Conservation (phyloP, 2,329 filamentous ascomycete species). For the Stagonosporopsis rhizophila region DNA sequence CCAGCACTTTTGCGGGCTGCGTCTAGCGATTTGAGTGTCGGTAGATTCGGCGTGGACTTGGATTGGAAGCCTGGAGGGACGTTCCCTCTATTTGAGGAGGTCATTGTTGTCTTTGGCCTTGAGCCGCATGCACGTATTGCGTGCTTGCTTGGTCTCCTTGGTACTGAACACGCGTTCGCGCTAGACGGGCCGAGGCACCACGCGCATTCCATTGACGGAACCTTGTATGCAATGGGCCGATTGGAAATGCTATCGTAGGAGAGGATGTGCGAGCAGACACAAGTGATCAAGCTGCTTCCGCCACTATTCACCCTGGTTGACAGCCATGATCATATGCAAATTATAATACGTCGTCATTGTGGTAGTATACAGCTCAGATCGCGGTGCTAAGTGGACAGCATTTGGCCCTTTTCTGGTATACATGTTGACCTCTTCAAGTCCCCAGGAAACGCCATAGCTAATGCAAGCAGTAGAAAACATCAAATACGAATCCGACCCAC, state of each 20-base stretch:
- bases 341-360: neutral
- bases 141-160: constrained; percentile 27
- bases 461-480: constrained; percentile 20
- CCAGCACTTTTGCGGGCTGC: constrained; percentile 12
- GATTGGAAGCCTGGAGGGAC: constrained; percentile 53
- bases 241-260: neutral
- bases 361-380: constrained; percentile 8
- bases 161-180: constrained; percentile 24
- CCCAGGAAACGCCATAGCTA: constrained; percentile 17
- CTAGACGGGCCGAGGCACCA: constrained; percentile 22
- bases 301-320: neutral
- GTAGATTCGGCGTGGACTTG: constrained; percentile 56
- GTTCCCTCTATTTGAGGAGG: constrained; percentile 25
- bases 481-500: neutral
- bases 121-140: constrained; percentile 25
- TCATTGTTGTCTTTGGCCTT: constrained; percentile 40
- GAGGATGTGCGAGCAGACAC: neutral
- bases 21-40: constrained; percentile 49
- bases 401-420: constrained; percentile 12
- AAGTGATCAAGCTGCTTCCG: neutral
- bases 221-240: neutral
- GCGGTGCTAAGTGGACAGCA: neutral
- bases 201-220: neutral
- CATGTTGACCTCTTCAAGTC: constrained; percentile 7
- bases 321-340: neutral